Conservation (phyloP, 208 protist genomes). For the Trypanosoma mega region DNA sequence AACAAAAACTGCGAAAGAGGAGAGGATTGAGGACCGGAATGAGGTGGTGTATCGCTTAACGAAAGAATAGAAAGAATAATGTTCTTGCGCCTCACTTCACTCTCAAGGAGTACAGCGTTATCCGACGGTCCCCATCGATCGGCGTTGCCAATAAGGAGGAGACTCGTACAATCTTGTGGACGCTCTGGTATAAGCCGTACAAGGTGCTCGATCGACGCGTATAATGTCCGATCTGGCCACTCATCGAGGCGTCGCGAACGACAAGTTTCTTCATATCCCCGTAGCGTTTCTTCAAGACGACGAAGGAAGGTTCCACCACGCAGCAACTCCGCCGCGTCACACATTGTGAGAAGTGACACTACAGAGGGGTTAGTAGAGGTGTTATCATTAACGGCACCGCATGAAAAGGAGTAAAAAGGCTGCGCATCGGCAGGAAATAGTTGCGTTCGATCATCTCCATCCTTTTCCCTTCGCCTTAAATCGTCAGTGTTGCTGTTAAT, state of each 20-base stretch:
- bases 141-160: constrained; percentile 70
- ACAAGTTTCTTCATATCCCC: constrained; percentile 66
- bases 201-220: constrained; percentile 65
- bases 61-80: constrained; percentile 78
- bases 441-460: neutral
- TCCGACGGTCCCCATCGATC: constrained; percentile 38
- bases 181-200: constrained; percentile 59
- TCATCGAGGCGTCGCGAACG: constrained; percentile 34
- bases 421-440: constrained; percentile 24
- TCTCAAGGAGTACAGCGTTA: constrained; percentile 62
- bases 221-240: constrained; percentile 63
- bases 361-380: constrained; percentile 13
- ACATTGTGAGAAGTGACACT: constrained; percentile 55
- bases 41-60: constrained; percentile 19
- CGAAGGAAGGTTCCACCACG: constrained; percentile 47
- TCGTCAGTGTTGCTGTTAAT: too few species aligned
- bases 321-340: constrained; percentile 49
- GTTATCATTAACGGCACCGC: constrained; percentile 38
- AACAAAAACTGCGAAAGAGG: constrained; percentile 74
- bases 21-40: constrained; percentile 56
- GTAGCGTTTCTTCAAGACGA: constrained; percentile 43
- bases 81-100: constrained; percentile 76
- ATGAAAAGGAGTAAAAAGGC: constrained; percentile 44
- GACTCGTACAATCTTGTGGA: constrained; percentile 59
- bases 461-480: neutral